phyloP scores from a whole-genome alignment of 1,139 yeast genomes.

The Yamadazyma triangularis region DNA sequence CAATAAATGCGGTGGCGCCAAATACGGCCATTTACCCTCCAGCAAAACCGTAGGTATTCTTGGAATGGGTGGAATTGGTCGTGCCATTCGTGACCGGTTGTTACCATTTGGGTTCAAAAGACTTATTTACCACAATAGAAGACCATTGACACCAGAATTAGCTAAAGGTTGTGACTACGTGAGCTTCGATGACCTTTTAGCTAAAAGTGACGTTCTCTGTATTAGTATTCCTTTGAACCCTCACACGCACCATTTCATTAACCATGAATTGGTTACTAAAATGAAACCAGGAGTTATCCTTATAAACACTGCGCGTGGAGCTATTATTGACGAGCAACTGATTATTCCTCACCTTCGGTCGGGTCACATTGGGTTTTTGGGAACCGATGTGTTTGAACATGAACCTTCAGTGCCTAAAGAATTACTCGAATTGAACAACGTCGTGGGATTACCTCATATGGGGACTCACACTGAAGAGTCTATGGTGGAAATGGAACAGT shows the following conservation, averaged over 20 bases:
- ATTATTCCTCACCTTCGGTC: slow-evolving; percentile 56
- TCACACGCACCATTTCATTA: slow-evolving; percentile 57
- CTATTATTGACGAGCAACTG: slow-evolving; percentile 64
- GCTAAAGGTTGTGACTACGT: slow-evolving; percentile 57
- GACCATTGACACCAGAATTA: slow-evolving; percentile 45
- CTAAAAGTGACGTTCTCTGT: slow-evolving; percentile 53
- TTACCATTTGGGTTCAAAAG: slow-evolving; percentile 61
- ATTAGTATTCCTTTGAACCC: slow-evolving; percentile 58
- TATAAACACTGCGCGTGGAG: slow-evolving; percentile 72
- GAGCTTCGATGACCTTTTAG: slow-evolving; percentile 51
- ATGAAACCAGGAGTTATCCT: slow-evolving; percentile 64
- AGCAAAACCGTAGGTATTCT: slow-evolving; percentile 61
- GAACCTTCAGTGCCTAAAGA: slow-evolving; percentile 73
- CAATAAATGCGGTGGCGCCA: slow-evolving; percentile 23
- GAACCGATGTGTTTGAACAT: slow-evolving; percentile 78
- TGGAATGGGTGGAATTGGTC: slow-evolving; percentile 79
- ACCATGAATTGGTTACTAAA: slow-evolving; percentile 45
- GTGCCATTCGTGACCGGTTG: slow-evolving; percentile 58
- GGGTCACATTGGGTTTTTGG: slow-evolving; percentile 72
- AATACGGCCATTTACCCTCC: slow-evolving; percentile 46
- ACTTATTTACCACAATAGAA: slow-evolving; percentile 59
- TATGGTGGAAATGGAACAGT: slow-evolving; percentile 51
- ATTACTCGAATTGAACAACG: slow-evolving; percentile 50
- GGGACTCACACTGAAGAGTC: slow-evolving; percentile 72
- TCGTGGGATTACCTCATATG: slow-evolving; percentile 72